Base-by-base conservation (phyloP, 805 yeast genomes). In the Suhomyces vadensis region DNA sequence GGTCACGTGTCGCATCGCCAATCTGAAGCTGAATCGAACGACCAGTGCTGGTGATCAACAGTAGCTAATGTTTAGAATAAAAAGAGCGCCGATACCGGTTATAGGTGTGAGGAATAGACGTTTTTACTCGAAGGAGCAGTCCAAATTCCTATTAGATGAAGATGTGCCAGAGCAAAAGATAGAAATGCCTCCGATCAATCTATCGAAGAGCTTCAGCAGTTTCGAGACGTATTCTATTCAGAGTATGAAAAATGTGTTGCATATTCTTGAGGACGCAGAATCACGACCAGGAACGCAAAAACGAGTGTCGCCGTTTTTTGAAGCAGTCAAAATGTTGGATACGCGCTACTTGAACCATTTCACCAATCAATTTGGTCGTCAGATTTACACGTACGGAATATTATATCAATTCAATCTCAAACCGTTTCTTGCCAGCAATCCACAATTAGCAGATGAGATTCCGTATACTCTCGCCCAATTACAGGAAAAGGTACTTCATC, bases 181-280 rank as follows among this genome's bases (percentile, higher is more conserved):
- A 19, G 35, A 39, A 9, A 20, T 17, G 6, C 29, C 36, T 10
- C 42, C 36, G 2, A 39, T 38, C 8, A 48, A 48, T 23, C 43
- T 48, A 23, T 23, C 31, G 29, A 36, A 23, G 16, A 31, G 36
- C 10, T 27, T 23, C 21, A 37, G 39, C 19, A 35, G 19, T 9
- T n/a, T 41, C 19, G 46, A 43, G 8, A 23, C 39, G n/a, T 43
- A 21, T 31, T 42, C 49, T 24, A 48, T 50, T 22, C 46, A 40
- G 37, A 38, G 50, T 7, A 47, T 50, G 51, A 51, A 50, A 17
- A 50, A 44, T 21, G 48, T 50, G 26, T 42, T 50, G 27, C 41
- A 39, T 16, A 50, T 50, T 38, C 37, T 50, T 11, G 44, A 47
- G 22, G 44, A 43, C 9, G 54, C 45, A 8, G 54, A 50, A 31